Conservation (phyloP, 768 basidiomycete species). For the Naganishia randhawae region DNA sequence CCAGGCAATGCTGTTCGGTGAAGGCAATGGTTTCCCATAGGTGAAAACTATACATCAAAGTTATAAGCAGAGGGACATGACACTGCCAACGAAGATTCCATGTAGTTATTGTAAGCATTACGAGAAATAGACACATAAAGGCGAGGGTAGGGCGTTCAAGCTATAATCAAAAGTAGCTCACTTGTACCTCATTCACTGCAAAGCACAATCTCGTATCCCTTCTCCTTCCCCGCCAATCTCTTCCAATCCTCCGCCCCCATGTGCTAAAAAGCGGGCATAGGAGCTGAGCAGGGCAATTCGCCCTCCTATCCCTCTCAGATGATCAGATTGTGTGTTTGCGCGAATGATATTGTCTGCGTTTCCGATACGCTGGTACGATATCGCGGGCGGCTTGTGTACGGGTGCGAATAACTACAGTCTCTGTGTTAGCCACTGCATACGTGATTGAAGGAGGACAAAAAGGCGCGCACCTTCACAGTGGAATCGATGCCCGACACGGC, state of each 20-base stretch:
- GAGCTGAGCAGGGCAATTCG: constrained; percentile 17
- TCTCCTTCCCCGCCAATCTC: constrained; percentile 16
- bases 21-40: no score
- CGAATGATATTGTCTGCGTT: constrained; percentile 21
- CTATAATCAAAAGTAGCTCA: no score
- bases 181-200: constrained; percentile 5
- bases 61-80: no score
- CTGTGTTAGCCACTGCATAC: background rate
- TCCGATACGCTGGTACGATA: constrained; percentile 3
- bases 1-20: no score
- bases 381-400: background rate
- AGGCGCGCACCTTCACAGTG: constrained; percentile 67
- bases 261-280: constrained; percentile 17
- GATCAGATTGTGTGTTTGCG: constrained; percentile 20
- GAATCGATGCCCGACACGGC: constrained; percentile 82
- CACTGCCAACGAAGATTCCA: no score
- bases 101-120: no score
- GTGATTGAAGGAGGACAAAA: background rate
- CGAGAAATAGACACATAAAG: background rate
- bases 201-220: background rate
- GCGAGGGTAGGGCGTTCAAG: no score
- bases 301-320: background rate
- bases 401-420: constrained; percentile 15
- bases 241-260: background rate
- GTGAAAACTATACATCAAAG: no score